Conservation (phyloP, 768 basidiomycete species). For the Gelatoporia subvermispora region DNA sequence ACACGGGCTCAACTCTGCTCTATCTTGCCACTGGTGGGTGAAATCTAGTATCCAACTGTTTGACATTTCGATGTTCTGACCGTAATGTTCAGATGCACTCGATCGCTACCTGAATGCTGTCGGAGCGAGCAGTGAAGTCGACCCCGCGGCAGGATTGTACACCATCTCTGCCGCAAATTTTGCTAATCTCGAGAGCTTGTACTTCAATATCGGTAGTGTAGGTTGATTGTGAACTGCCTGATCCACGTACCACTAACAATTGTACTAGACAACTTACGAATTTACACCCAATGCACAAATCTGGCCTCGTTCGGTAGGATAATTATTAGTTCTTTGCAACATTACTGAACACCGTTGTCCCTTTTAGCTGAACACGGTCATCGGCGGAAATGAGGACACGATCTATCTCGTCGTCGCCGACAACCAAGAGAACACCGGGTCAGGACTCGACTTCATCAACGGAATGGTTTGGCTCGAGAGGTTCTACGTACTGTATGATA, state of each 20-base stretch:
- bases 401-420: slow-evolving; percentile 34
- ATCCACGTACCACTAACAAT: not conserved
- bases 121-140: slow-evolving; percentile 16
- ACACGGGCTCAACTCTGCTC: slow-evolving; percentile 33
- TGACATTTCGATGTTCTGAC: not conserved
- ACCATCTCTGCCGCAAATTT: slow-evolving; percentile 16
- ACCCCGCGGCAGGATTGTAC: slow-evolving; percentile 19
- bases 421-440: slow-evolving; percentile 33
- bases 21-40: slow-evolving; percentile 26
- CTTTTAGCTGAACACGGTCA: slow-evolving; percentile 45
- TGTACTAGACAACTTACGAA: slow-evolving; percentile 13
- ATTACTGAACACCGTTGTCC: not conserved
- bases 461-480: slow-evolving; percentile 29
- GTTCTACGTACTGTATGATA: slow-evolving; percentile 40
- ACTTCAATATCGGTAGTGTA: slow-evolving; percentile 21
- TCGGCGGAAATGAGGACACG: slow-evolving; percentile 41
- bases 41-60: not conserved
- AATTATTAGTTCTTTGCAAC: not conserved
- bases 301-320: slow-evolving; percentile 20
- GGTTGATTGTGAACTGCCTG: not conserved
- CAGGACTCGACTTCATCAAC: slow-evolving; percentile 48
- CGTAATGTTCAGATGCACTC: slow-evolving; percentile 16
- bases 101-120: slow-evolving; percentile 18
- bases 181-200: slow-evolving; percentile 15
- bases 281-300: slow-evolving; percentile 28